Conservation (phyloP, 345 rosid genomes). For the Toxicodendron radicans region DNA sequence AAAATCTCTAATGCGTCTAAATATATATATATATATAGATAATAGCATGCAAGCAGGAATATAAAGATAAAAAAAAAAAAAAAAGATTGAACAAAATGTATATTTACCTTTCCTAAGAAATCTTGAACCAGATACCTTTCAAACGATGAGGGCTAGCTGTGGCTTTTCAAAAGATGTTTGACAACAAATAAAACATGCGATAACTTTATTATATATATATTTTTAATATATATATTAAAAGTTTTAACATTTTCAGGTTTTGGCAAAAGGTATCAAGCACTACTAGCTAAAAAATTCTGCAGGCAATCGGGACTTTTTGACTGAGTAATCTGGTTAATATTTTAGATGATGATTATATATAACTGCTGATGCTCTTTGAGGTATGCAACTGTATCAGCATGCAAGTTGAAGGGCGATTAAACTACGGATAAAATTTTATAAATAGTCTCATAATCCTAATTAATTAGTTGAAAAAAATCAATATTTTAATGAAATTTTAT, state of each 20-base stretch:
- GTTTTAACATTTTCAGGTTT: constrained; percentile 16
- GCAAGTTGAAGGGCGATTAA: too few species aligned
- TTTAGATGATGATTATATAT: too few species aligned
- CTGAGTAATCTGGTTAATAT: too few species aligned
- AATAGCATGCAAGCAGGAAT: neutral
- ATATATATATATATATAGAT: too few species aligned
- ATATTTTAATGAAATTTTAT: too few species aligned
- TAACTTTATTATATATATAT: neutral
- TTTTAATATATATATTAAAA: neutral
- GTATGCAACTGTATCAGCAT: too few species aligned
- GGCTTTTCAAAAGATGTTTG: neutral
- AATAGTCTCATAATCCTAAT: too few species aligned
- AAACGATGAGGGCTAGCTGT: neutral
- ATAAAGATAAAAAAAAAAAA: neutral
- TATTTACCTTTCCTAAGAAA: neutral
- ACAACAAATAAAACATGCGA: neutral
- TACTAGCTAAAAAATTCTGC: neutral
- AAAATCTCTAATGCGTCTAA: too few species aligned
- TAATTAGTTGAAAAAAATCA: too few species aligned
- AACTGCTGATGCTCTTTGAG: too few species aligned
- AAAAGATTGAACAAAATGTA: neutral
- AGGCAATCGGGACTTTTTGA: neutral
- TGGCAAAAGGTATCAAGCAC: neutral
- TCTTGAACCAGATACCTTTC: constrained; percentile 18
- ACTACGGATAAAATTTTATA: too few species aligned